A percentile compares a stretch with the other conserved stretches of the same genome.
These are phyloP conservation scores for Dentipellis sp. DNA, from an alignment of 768 basidiomycete species.

Conservation along the genomic window DNA sequence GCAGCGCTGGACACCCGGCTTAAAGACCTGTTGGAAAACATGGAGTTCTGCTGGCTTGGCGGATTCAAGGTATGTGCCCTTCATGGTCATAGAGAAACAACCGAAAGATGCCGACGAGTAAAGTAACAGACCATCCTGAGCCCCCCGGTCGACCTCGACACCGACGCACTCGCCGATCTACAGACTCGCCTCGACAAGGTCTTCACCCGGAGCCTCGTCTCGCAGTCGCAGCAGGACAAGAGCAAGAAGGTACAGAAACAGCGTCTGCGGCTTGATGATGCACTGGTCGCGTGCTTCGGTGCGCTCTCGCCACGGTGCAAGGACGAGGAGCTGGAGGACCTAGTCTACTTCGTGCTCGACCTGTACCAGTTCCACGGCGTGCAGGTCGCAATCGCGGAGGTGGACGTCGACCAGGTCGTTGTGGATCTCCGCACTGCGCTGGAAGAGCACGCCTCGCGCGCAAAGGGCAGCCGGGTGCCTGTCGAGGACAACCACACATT, in stretches of 20 bases:
- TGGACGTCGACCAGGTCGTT: slow-evolving; percentile 86
- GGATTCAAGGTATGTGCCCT: slow-evolving; percentile 76
- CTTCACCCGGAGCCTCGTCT: slow-evolving; percentile 55
- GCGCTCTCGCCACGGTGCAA: slow-evolving; percentile 72
- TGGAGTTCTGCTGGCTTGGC: slow-evolving; percentile 96
- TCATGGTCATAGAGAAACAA: no score
- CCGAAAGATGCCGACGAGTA: no score
- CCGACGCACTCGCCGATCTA: slow-evolving; percentile 45
- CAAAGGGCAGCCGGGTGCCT: slow-evolving; percentile 16
- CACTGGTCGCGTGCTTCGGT: slow-evolving; percentile 80
- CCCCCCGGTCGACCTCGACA: slow-evolving; percentile 31
- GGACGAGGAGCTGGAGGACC: slow-evolving; percentile 93
- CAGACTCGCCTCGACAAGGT: slow-evolving; percentile 64
- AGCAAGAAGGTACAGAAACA: slow-evolving; percentile 48
- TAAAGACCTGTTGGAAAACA: slow-evolving; percentile 63
- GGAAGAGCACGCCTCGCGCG: slow-evolving; percentile 48
- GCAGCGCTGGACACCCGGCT: slow-evolving; percentile 68
- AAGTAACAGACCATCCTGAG: slow-evolving; percentile 50
- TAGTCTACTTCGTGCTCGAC: slow-evolving; percentile 89
- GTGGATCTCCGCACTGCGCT: slow-evolving; percentile 73
- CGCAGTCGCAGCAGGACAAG: slow-evolving; percentile 21
- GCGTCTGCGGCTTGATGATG: slow-evolving; percentile 54
- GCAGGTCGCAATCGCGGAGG: slow-evolving; percentile 80
- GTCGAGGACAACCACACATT: slow-evolving; percentile 66
- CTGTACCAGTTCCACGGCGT: slow-evolving; percentile 91